A percentile compares a stretch with the other conserved stretches of the same genome.
Evolutionary conservation across 352 stramenopile species (phyloP).

Genomic region (Saprolegnia diclina): DNA sequence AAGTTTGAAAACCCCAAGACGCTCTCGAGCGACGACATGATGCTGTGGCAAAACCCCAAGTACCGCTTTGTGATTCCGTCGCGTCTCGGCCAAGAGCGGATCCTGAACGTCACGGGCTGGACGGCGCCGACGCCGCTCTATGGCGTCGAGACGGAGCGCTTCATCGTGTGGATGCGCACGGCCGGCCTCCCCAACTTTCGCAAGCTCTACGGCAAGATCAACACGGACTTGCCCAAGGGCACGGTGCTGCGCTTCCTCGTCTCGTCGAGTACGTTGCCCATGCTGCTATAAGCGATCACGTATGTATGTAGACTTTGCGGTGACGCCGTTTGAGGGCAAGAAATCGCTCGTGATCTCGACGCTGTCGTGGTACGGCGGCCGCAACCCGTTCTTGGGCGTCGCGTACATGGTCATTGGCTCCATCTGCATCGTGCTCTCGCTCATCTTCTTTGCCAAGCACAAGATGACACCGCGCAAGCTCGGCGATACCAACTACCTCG

Average conservation of each 20-base stretch:
- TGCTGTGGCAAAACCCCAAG: conserved; percentile 27
- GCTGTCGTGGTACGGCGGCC: conserved; percentile 75
- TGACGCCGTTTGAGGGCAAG: conserved; percentile 62
- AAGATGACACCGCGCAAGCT: conserved; percentile 62
- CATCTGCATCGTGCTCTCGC: conserved; percentile 57
- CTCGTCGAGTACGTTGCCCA: conserved; percentile 35
- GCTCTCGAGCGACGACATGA: conserved; percentile 21
- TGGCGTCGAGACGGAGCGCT: conserved; percentile 89
- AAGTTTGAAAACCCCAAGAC: conserved; percentile 66
- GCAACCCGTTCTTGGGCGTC: conserved; percentile 78
- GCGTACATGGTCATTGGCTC: conserved; percentile 75
- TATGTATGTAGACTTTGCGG: conserved; percentile 59
- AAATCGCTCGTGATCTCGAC: conserved; percentile 85
- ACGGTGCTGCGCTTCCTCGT: conserved; percentile 52
- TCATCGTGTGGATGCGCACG: conserved; percentile 94
- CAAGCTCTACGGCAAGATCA: conserved; percentile 91
- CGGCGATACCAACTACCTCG: conserved; percentile 68
- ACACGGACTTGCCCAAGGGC: conserved; percentile 58
- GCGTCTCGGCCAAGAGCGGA: conserved; percentile 5
- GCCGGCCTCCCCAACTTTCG: conserved; percentile 85
- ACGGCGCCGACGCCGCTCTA: conserved; percentile 8
- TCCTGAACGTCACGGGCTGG: conserved; percentile 27
- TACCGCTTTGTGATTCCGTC: conserved; percentile 23
- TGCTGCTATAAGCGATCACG: neutral
- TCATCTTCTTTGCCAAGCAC: conserved; percentile 81